Percentiles rank a stretch among this genome's conserved stretches.
These are phyloP conservation scores for Termitomyces sp. DNA, from an alignment of 768 basidiomycete species.

Conservation along the genomic window DNA sequence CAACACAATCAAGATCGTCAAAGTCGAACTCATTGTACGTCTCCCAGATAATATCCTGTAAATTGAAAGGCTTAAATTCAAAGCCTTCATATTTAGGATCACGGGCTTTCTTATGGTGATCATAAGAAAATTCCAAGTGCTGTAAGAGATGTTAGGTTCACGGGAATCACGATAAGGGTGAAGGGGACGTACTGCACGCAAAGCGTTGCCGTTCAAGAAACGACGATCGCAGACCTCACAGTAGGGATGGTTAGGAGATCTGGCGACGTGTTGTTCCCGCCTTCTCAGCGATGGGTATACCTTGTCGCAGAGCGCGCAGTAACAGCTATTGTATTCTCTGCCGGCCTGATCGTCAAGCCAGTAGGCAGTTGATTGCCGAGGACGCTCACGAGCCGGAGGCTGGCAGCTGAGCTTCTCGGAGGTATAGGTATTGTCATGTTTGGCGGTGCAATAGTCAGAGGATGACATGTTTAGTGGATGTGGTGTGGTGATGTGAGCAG, in stretches of 20 bases:
- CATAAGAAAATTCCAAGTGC: neutral
- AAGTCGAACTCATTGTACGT: neutral
- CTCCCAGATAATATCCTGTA: constrained; percentile 1
- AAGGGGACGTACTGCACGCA: neutral
- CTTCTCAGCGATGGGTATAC: neutral
- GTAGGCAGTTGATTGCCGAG: neutral
- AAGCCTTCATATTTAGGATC: neutral
- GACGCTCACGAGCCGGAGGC: neutral
- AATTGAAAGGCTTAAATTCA: neutral
- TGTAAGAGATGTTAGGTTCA: neutral
- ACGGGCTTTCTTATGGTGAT: neutral
- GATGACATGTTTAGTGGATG: neutral
- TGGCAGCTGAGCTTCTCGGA: neutral
- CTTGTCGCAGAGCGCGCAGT: constrained; percentile 5
- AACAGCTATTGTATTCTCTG: too few species aligned
- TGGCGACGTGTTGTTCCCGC: constrained; percentile 3
- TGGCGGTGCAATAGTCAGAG: neutral
- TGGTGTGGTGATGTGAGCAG: neutral
- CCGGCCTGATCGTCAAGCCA: neutral
- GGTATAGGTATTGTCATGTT: neutral
- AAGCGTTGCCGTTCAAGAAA: constrained; percentile 7
- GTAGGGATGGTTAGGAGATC: neutral
- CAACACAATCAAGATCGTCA: neutral
- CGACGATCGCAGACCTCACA: constrained; percentile 2
- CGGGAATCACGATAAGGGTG: neutral